Evolutionary conservation across 805 yeast species (phyloP), one percentile per base, ranked within the genome.

Genomic region (Hanseniaspora mollemarum): DNA sequence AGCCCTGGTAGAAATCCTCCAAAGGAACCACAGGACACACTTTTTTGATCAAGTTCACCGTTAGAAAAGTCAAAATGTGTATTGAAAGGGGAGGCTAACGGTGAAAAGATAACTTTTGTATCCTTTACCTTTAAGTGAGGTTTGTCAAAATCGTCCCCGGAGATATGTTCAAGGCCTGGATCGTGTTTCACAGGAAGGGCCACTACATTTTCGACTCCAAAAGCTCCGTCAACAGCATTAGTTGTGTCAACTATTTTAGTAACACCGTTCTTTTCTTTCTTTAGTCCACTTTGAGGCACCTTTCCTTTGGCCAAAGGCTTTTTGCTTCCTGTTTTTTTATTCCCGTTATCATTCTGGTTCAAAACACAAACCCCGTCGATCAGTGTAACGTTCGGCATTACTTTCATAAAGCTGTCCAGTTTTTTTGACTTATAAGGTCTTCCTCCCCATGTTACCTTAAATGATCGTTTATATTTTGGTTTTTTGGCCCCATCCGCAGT

Each of bases 371-470:
- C 50, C 1, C 50, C 50, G 25, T 31, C 39, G 8, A 46, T 25
- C 2, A 36, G 33, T 15, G 29, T 46, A 2, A 46, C 41, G 13
- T 46, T 32, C 3, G 18, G 28, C 16, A 7, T 31, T 3, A 2
- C 16, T 8, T 24, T 46, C 22, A 39, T 15, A 46, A 38, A 46
- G 1, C 50, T 41, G 18, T 39, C 39, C 29, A 38, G 32, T 18
- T 46, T 46, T 9, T 46, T 36, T 9, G 25, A 38, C n/a, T 46
- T 46, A 19, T 46, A 46, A 2, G 50, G 50, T 38, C 50, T 31
- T n/a, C 50, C 50, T 8, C 50, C 50, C 50, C 50, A 46, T 12
- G 44, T 39, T 2, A 46, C 43, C 19, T 46, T 46, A 16, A 26
- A 46, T 6, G 44, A 15, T 46, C 50, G 22, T 18, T 38, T 46